Base-by-base conservation (phyloP, 1,284 basidiomycete species). In the Papiliotrema nemorosa region DNA sequence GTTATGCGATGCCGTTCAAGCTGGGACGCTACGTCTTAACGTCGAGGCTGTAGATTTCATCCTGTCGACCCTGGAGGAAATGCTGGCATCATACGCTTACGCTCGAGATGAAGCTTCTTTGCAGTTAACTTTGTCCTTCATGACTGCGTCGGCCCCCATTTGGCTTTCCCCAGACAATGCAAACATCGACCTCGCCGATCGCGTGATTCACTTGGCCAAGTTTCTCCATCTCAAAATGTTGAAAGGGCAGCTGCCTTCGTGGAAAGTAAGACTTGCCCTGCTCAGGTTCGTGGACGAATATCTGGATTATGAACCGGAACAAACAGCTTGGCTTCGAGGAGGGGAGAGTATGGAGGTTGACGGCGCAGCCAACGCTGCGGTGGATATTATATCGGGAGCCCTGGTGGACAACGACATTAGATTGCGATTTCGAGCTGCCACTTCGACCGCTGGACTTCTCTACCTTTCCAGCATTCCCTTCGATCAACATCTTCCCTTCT, bases 361-460 rank as follows among this genome's bases (percentile, higher is more conserved):
- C 12, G 55, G 44, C 2, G 22, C 45, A 29, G 18, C n/a, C 5
- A 41, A 39, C 26, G 54, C 52, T 7, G 59, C 69, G 13, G 25
- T 64, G n/a, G 58, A 72, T n/a, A 68, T 69, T 20, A 67, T 86
- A 42, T 75, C 90, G 33, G 80, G 79, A 6, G 65, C 63, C 14
- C 65, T 88, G 53, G 78, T 80, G 22, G 93, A 97, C 69, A 69
- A 75, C 39, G 93, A 97, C 68, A 82, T 87, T n/a, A 82, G 91
- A 22, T 85, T 96, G 29, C 85, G 93, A 5, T 87, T 90, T 60
- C 84, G 88, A 21, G 82, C 82, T 1, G 85, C 87, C 1, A 75
- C 80, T 3, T 77, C 83, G 5, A 82, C 81, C 26, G 82, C 87
- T 2, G 76, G 46, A 2, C 29, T 68, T 1, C 56, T 66, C 50